These are phyloP conservation scores for Zancudomyces culisetae DNA, from an alignment of 371 early-diverging fungal genomes.

Conservation along the genomic window DNA sequence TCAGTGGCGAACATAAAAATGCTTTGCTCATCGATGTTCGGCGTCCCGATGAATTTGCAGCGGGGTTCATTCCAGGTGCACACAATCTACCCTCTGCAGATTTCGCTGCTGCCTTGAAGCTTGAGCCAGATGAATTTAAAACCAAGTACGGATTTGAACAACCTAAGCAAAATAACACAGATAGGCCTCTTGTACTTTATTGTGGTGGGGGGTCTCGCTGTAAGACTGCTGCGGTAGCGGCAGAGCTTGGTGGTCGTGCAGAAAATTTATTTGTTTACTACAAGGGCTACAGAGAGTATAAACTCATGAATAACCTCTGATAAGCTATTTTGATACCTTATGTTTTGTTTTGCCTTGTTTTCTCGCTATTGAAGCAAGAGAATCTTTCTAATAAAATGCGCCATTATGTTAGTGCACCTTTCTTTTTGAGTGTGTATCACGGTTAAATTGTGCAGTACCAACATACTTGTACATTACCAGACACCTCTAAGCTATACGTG, in stretches of 20 bases:
- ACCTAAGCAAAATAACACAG: not conserved
- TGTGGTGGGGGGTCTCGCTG: slow-evolving; percentile 1
- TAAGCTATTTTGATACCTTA: not conserved
- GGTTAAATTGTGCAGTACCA: too few relatives aligned
- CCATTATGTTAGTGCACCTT: too few relatives aligned
- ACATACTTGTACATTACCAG: too few relatives aligned
- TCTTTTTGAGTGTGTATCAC: too few relatives aligned
- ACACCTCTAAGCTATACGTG: too few relatives aligned
- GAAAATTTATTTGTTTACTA: not conserved
- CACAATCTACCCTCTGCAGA: not conserved
- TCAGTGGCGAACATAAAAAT: not conserved
- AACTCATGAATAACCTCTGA: not conserved
- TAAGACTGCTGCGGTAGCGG: not conserved
- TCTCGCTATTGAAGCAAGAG: too few relatives aligned
- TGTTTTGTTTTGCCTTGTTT: too few relatives aligned
- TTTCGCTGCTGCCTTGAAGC: slow-evolving; percentile 1
- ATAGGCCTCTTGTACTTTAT: not conserved
- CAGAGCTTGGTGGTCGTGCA: not conserved
- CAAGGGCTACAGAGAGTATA: not conserved
- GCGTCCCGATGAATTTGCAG: not conserved
- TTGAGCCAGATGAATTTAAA: not conserved
- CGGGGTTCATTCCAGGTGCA: not conserved
- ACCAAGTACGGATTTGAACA: not conserved
- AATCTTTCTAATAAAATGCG: too few relatives aligned
- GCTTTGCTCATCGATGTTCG: not conserved